These are phyloP conservation scores for Thermoascus crustaceus DNA, from an alignment of 2,329 filamentous ascomycete genomes.

Conservation along the genomic window DNA sequence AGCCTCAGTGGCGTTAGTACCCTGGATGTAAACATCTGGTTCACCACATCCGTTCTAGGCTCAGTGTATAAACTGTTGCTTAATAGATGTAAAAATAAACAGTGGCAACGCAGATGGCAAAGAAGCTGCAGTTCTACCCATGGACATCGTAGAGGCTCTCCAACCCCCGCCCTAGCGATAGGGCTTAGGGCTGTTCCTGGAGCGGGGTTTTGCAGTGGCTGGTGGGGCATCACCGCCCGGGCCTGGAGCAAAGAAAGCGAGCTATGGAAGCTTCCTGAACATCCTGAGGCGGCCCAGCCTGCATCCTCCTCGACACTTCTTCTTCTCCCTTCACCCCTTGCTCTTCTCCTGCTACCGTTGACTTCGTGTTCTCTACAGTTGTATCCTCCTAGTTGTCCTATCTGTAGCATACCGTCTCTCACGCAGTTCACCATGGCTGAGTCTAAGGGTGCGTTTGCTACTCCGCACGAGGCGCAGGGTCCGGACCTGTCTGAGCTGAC, in stretches of 20 bases:
- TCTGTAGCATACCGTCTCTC: not conserved
- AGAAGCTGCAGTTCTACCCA: too few species aligned
- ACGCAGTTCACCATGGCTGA: slow-evolving; percentile 31
- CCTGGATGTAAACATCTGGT: too few species aligned
- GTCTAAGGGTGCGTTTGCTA: slow-evolving; percentile 26
- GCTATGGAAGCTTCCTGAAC: slow-evolving; percentile 6
- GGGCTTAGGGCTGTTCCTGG: not conserved
- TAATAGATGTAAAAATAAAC: too few species aligned
- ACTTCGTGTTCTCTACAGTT: not conserved
- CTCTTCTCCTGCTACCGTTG: not conserved
- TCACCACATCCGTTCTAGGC: too few species aligned
- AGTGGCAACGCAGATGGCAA: slow-evolving; percentile 1
- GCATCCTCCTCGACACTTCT: slow-evolving; percentile 2
- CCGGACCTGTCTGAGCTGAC: slow-evolving; percentile 1
- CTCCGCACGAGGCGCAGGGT: not conserved
- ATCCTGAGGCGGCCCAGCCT: slow-evolving; percentile 1
- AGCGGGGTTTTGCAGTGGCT: not conserved
- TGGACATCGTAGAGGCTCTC: too few species aligned
- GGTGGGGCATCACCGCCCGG: slow-evolving; percentile 1
- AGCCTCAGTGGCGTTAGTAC: too few species aligned
- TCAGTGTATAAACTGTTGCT: too few species aligned
- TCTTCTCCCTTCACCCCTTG: not conserved
- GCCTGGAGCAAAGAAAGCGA: not conserved
- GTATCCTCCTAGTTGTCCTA: not conserved
- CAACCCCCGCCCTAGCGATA: too few species aligned